A percentile compares a stretch with the other conserved stretches of the same genome.
Evolutionary conservation across 177 flowering plant species (phyloP).

Genomic region (Vitis hybrid): DNA sequence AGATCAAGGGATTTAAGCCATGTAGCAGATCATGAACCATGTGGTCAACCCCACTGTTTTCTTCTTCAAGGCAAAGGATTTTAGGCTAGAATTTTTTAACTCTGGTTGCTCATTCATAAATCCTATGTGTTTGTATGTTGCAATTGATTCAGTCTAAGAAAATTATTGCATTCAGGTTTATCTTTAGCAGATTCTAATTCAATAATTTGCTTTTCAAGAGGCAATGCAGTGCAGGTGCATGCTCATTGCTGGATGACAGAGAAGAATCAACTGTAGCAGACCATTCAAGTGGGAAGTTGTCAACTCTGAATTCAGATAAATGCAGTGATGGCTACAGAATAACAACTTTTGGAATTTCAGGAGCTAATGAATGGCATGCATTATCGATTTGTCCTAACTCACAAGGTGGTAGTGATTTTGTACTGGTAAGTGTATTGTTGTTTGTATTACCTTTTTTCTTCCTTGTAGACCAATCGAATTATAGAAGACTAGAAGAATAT

Average conservation of each 20-base stretch:
- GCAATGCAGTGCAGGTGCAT: conserved; percentile 39
- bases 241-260: conserved; percentile 22
- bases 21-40: too few species aligned
- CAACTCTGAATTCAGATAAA: background rate
- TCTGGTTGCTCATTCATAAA: background rate
- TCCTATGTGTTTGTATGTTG: background rate
- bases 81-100: background rate
- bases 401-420: conserved; percentile 44
- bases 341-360: conserved; percentile 42
- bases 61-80: background rate
- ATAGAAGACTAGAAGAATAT: background rate
- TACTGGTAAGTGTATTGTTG: conserved; percentile 25
- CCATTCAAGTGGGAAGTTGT: background rate
- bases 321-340: conserved; percentile 20
- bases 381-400: conserved; percentile 34
- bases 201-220: background rate
- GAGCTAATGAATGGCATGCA: conserved; percentile 46
- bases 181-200: background rate
- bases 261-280: conserved; percentile 6
- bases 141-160: background rate
- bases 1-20: too few species aligned
- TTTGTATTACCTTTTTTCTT: background rate
- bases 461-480: background rate
- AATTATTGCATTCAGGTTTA: background rate
- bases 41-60: too few species aligned